Evolutionary conservation across 2,329 filamentous ascomycete species (phyloP), one percentile per base, ranked within the genome.

Genomic region (Penicillium sp.): DNA sequence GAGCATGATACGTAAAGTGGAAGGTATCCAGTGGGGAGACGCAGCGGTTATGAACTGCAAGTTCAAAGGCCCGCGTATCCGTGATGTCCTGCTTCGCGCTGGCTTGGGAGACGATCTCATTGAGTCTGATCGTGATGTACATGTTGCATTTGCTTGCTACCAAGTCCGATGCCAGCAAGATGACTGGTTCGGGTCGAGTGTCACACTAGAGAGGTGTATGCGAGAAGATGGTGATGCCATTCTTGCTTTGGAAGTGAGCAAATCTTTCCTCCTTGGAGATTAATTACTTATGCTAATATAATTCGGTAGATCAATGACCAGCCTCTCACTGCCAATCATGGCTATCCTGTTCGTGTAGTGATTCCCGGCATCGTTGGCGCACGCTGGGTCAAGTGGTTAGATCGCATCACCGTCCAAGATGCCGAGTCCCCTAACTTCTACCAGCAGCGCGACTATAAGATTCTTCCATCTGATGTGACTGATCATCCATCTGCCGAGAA

Each of bases 21-120:
- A 72, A 27, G 80, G 79, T 0, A 74, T 82, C 34, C 78, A 82
- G 56, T 82, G 80, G 79, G 72, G 72, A 29, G 78, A 81, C 54
- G 78, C 73, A 31, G 79, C 79, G 0, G 73, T 81, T 16, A 81
- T 81, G 77, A 82, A 81, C 55, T 80, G 78, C 55, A 70, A 66
- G 44, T 82, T 77, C 77, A 72, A 67, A 11, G 77, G 77, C 0
- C 79, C 79, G 2, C 64, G 74, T 4, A 66, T 82, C 10, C 60
- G 67, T 23, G 77, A 81, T 56, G 70, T 82, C 2, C 63, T 84
- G 28, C 52, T 65, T 1, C 64, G 64, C 26, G 77, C 77, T 1
- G 72, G 71, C 1, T 47, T 79, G 10, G 57, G 59, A 3, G 49
- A 72, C 4, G 55, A 59, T 2, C 40, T 57, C 3, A 32, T 31